phyloP scores from a whole-genome alignment of 1,139 yeast genomes.

The Pichia sp. region DNA sequence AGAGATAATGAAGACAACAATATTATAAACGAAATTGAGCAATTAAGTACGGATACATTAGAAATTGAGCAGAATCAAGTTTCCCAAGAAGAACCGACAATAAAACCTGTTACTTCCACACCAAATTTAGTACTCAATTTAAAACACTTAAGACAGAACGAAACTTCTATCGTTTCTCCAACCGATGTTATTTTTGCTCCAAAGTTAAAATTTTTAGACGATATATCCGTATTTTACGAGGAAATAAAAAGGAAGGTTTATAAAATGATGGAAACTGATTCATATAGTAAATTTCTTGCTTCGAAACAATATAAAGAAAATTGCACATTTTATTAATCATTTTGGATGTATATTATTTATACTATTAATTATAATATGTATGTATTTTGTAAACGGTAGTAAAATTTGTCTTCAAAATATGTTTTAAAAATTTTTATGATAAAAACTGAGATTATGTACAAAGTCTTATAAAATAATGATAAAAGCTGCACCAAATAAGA shows the following conservation, averaged over 20 bases:
- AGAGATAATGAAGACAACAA: neutral
- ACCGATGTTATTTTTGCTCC: constrained; percentile 23
- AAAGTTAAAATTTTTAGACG: constrained; percentile 33
- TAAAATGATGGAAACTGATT: constrained; percentile 64
- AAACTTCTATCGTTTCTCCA: constrained; percentile 19
- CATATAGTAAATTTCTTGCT: constrained; percentile 60
- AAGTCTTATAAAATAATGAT: too few species aligned
- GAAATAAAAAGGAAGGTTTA: constrained; percentile 44
- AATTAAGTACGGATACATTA: neutral
- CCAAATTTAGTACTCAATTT: constrained; percentile 7
- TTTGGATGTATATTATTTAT: too few species aligned
- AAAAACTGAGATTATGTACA: too few species aligned
- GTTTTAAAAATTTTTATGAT: too few species aligned
- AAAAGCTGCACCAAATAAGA: too few species aligned
- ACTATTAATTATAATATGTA: too few species aligned
- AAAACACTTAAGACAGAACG: constrained; percentile 1
- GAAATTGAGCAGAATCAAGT: neutral
- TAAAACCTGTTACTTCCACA: neutral
- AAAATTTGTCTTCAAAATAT: neutral
- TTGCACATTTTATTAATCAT: too few species aligned
- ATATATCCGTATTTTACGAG: constrained; percentile 36
- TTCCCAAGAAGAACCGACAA: neutral
- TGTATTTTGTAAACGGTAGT: too few species aligned
- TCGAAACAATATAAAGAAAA: constrained; percentile 34
- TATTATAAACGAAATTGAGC: neutral